Evolutionary conservation across 2,329 filamentous ascomycete species (phyloP).

Genomic region (Pseudogymnoascus sp.): DNA sequence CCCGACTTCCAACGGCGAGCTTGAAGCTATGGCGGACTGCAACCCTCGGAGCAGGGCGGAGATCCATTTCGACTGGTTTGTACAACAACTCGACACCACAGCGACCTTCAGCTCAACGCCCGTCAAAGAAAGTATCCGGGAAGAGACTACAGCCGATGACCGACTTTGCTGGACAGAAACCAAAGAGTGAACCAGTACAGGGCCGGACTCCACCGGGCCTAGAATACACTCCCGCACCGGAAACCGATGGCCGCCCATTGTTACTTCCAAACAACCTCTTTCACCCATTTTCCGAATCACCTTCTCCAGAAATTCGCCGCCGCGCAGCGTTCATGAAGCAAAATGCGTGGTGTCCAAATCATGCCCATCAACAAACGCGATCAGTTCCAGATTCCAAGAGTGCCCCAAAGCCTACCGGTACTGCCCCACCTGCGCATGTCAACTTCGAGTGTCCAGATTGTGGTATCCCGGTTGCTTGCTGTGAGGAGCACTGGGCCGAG

Average conservation of each 20-base stretch:
- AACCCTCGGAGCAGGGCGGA: constrained; percentile 12
- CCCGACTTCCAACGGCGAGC: constrained; percentile 14
- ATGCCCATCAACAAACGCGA: constrained; percentile 71
- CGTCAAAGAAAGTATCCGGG: constrained; percentile 14
- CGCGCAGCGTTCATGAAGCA: constrained; percentile 87
- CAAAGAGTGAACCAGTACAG: constrained; percentile 21
- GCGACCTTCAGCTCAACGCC: constrained; percentile 11
- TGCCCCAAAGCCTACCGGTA: constrained; percentile 45
- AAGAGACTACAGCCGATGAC: constrained; percentile 19
- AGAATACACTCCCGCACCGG: constrained; percentile 16
- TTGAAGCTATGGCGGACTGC: constrained; percentile 13
- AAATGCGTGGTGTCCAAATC: constrained; percentile 89
- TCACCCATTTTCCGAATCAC: constrained; percentile 83
- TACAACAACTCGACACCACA: constrained; percentile 12
- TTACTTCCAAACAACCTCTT: constrained; percentile 69
- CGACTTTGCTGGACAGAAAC: constrained; percentile 17
- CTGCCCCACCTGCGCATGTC: constrained; percentile 68
- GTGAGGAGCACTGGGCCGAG: constrained; percentile 88
- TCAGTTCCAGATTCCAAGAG: constrained; percentile 54
- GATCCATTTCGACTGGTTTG: constrained; percentile 19
- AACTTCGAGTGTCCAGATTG: constrained; percentile 95
- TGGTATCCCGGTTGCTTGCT: constrained; percentile 88
- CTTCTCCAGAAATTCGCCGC: constrained; percentile 76
- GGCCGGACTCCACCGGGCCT: constrained; percentile 18
- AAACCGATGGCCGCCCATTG: constrained; percentile 21